phyloP scores from a whole-genome alignment of 805 yeast genomes.

The Lipomyces oligophaga region DNA sequence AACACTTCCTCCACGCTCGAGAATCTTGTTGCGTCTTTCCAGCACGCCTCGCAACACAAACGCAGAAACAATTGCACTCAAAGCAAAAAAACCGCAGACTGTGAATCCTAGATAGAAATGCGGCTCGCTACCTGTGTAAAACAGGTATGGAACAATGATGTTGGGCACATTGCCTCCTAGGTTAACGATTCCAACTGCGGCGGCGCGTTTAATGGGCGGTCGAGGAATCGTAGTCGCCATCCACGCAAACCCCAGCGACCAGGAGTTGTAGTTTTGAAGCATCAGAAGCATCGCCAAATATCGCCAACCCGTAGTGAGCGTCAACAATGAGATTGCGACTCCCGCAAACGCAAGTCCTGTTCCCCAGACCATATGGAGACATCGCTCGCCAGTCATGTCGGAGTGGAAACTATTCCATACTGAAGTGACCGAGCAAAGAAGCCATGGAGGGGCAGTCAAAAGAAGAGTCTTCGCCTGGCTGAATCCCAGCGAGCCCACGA shows the following conservation, averaged over 20 bases:
- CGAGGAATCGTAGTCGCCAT: conserved; percentile 53
- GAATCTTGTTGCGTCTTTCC: conserved; percentile 26
- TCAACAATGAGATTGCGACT: conserved; percentile 48
- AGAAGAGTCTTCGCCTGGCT: conserved; percentile 49
- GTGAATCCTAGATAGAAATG: conserved; percentile 33
- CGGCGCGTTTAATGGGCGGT: conserved; percentile 46
- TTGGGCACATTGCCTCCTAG: conserved; percentile 34
- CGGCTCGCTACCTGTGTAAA: conserved; percentile 29
- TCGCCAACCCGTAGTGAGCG: conserved; percentile 52
- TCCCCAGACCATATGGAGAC: conserved; percentile 49
- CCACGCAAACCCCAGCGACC: conserved; percentile 53
- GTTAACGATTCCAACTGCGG: conserved; percentile 51
- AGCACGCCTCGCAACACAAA: conserved; percentile 21
- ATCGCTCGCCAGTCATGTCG: conserved; percentile 30
- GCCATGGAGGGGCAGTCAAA: conserved; percentile 35
- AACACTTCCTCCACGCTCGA: conserved; percentile 30
- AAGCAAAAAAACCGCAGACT: conserved; percentile 27
- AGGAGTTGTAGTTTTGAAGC: conserved; percentile 55
- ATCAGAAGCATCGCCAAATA: conserved; percentile 53
- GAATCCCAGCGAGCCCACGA: conserved; percentile 54
- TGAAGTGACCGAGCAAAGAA: conserved; percentile 19
- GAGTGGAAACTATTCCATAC: conserved; percentile 24
- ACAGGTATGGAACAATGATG: conserved; percentile 32
- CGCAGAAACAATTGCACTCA: conserved; percentile 21
- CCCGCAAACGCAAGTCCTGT: conserved; percentile 44